Base-by-base conservation (phyloP, 352 stramenopile species). In the Phytopythium montanum region DNA sequence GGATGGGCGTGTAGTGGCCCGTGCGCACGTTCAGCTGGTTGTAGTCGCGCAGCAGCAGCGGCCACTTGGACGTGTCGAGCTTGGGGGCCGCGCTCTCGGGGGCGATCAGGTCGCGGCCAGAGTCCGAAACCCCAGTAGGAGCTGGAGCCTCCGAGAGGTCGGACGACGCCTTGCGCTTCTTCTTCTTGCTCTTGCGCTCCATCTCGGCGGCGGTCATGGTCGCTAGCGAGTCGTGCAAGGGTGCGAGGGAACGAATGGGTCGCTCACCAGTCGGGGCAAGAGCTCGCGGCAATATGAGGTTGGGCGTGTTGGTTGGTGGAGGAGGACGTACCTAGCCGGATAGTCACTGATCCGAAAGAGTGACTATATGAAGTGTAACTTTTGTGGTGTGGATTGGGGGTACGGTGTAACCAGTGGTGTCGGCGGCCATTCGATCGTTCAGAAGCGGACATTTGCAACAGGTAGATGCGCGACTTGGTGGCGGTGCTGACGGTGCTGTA, bases 31-130 rank as follows among this genome's bases (percentile, higher is more conserved):
- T 98, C 6, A 99, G 79, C 59, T 98, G 70, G 73, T 98, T 78
- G 78, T 99, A 99, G 79, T 99, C 99, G 85, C 99, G 99, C 60
- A 99, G 92, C 69, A 99, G 77, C 38, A 99, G 81, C 41, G 98
- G 98, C 98, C 98, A 99, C 64, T 98, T 97, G 71, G 87, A 97
- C 56, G 96, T 98, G 76, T 99, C 96, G 50, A 99, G 64, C 60
- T 97, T 97, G 31, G 95, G 92, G 19, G 90, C 96, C 51, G 73
- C 57, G 45, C 66, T 79, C 66, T 95, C 72, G 0, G 87, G 87
- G n/a, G 73, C 73, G 66, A 95, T 94, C 10, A 94, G 72, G 65
- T 94, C 84, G 26, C 85, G 79, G 52, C 75, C 81, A 1, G 73
- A 62, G 26, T 44, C 54, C 13, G 29, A 36, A 38, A 41, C 55